A percentile compares a stretch with the other conserved stretches of the same genome.
These are phyloP conservation scores for Crataegus laevigata DNA, from an alignment of 306 rosid species.

Conservation along the genomic window DNA sequence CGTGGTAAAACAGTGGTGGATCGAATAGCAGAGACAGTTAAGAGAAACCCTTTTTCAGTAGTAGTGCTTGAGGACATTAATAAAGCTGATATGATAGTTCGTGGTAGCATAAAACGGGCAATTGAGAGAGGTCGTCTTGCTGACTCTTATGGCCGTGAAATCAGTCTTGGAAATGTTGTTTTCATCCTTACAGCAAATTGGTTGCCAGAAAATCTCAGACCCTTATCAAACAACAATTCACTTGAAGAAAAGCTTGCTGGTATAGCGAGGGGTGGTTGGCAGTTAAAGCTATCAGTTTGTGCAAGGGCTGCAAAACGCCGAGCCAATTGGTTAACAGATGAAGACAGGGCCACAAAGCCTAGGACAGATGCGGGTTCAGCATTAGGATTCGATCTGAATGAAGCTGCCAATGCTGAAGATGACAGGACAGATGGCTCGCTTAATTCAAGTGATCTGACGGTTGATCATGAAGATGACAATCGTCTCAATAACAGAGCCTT, in stretches of 20 bases:
- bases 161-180: conserved; percentile 71
- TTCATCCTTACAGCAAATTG: conserved; percentile 76
- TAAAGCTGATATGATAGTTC: conserved; percentile 49
- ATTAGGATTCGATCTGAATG: conserved; percentile 75
- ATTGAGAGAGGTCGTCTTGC: conserved; percentile 79
- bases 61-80: conserved; percentile 81
- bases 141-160: conserved; percentile 88
- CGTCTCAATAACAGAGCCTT: conserved; percentile 27
- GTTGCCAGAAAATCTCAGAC: conserved; percentile 64
- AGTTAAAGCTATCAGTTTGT: conserved; percentile 51
- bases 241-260: conserved; percentile 51
- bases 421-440: conserved; percentile 74
- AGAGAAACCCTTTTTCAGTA: conserved; percentile 73
- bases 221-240: conserved; percentile 38
- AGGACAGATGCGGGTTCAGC: conserved; percentile 40
- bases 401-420: conserved; percentile 57
- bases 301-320: conserved; percentile 59
- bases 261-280: conserved; percentile 57
- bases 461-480: conserved; percentile 61
- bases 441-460: conserved; percentile 83
- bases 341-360: conserved; percentile 53
- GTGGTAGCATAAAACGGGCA: conserved; percentile 68
- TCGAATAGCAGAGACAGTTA: conserved; percentile 68
- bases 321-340: conserved; percentile 50
- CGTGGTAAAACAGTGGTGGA: conserved; percentile 87